These are phyloP conservation scores for Suillus subaureus DNA, from an alignment of 768 basidiomycete genomes.

Conservation along the genomic window DNA sequence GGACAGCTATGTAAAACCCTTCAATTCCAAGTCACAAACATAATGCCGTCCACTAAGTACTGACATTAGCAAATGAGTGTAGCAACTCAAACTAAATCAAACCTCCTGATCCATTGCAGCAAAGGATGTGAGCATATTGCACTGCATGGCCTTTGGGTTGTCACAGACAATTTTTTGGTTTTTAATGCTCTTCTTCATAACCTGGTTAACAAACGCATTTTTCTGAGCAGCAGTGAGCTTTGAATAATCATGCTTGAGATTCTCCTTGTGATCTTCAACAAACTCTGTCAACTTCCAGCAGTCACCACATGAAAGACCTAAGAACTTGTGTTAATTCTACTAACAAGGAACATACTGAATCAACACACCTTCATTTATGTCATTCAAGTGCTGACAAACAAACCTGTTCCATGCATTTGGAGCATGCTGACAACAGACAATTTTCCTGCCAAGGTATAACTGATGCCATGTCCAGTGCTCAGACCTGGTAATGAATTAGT, in stretches of 20 bases:
- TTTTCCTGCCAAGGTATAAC: not conserved
- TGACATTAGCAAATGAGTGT: not conserved
- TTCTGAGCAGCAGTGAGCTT: not conserved
- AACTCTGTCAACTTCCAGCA: not conserved
- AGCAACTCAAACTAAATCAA: not conserved
- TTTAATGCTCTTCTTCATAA: not conserved
- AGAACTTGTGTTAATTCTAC: not conserved
- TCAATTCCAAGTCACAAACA: constrained; percentile 1
- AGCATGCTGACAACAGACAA: not conserved
- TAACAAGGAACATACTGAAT: not conserved
- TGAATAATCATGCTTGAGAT: not conserved
- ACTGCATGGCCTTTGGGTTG: not conserved
- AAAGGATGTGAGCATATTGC: not conserved
- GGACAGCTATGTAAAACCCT: constrained; percentile 10
- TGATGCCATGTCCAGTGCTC: not conserved
- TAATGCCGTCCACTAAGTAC: constrained; percentile 8
- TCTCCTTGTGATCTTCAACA: not conserved
- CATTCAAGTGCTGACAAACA: not conserved
- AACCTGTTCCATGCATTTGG: not conserved
- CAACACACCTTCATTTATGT: not conserved
- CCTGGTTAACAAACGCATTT: not conserved
- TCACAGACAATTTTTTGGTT: not conserved
- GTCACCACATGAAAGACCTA: not conserved
- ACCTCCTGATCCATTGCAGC: constrained; percentile 9
- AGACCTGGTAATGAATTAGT: not conserved